phyloP scores from a whole-genome alignment of 805 yeast species.

The Candida coleopterorum region DNA sequence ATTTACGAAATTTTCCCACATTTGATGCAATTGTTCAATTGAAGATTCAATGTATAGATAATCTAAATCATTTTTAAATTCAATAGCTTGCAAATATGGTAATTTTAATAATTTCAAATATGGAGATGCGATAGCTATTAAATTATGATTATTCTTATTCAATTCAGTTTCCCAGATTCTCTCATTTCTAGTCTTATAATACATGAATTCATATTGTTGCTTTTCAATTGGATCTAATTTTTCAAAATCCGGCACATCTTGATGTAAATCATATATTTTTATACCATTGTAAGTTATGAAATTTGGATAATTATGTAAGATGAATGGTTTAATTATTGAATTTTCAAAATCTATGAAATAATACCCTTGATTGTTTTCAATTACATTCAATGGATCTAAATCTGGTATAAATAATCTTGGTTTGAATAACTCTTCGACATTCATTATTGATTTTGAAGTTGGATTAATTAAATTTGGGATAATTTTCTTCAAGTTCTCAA shows the following conservation, averaged over 20 bases:
- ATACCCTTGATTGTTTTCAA: slow-evolving; percentile 36
- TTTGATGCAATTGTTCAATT: slow-evolving; percentile 57
- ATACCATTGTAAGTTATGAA: slow-evolving; percentile 87
- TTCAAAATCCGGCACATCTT: slow-evolving; percentile 70
- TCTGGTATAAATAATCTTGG: slow-evolving; percentile 81
- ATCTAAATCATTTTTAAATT: slow-evolving; percentile 54
- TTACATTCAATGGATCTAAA: slow-evolving; percentile 84
- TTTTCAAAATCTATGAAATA: slow-evolving; percentile 78
- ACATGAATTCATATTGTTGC: slow-evolving; percentile 81
- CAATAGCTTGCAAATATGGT: slow-evolving; percentile 59
- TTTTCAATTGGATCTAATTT: slow-evolving; percentile 66
- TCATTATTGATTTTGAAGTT: slow-evolving; percentile 52
- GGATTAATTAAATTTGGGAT: slow-evolving; percentile 58
- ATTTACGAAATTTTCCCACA: slow-evolving; percentile 64
- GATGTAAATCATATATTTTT: slow-evolving; percentile 69
- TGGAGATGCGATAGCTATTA: slow-evolving; percentile 77
- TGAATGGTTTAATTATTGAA: slow-evolving; percentile 73
- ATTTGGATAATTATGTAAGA: slow-evolving; percentile 72
- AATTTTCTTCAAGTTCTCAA: slow-evolving; percentile 52
- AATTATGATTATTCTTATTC: slow-evolving; percentile 56
- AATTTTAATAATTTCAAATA: slow-evolving; percentile 72
- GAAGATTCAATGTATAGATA: slow-evolving; percentile 62
- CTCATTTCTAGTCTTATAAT: slow-evolving; percentile 86
- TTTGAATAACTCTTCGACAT: slow-evolving; percentile 54
- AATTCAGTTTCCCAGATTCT: slow-evolving; percentile 79